phyloP scores from a whole-genome alignment of 1,284 basidiomycete species.

The Peniophora sp. region DNA sequence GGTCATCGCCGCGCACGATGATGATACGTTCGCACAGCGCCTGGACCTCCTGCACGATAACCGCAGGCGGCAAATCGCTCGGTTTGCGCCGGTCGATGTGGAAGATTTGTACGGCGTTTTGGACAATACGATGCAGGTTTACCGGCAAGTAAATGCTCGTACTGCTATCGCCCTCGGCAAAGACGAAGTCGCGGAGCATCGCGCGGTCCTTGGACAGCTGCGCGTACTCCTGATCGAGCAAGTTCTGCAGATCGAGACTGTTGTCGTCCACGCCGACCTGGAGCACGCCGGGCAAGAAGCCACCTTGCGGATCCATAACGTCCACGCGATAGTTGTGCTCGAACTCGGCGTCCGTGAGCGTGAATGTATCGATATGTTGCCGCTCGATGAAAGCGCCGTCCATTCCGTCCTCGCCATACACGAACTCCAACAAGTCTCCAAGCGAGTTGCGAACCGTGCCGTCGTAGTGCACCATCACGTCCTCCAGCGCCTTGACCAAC shows the following conservation, averaged over 20 bases:
- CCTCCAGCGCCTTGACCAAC: constrained; percentile 96
- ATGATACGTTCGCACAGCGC: constrained; percentile 68
- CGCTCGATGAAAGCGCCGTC: constrained; percentile 97
- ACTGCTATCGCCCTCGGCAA: constrained; percentile 70
- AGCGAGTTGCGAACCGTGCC: constrained; percentile 97
- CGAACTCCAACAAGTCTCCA: constrained; percentile 93
- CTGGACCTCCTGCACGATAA: constrained; percentile 78
- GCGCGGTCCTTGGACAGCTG: constrained; percentile 75
- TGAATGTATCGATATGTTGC: constrained; percentile 88
- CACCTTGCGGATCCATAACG: constrained; percentile 73
- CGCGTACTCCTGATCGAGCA: constrained; percentile 84
- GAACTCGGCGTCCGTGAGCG: constrained; percentile 79
- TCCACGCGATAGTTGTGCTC: constrained; percentile 90
- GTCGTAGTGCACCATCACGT: constrained; percentile 96
- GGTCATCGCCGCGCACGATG: constrained; percentile 84
- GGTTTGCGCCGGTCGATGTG: constrained; percentile 92
- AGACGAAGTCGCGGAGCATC: constrained; percentile 77
- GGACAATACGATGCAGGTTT: constrained; percentile 90
- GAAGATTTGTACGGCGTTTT: constrained; percentile 97
- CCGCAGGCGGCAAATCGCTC: constrained; percentile 84
- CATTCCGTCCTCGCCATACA: constrained; percentile 98
- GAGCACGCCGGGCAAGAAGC: constrained; percentile 75
- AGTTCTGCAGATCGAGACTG: constrained; percentile 82
- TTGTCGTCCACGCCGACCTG: constrained; percentile 94
- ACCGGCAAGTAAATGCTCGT: constrained; percentile 82